Conservation (phyloP, 495 filamentous ascomycete species). For the Neurospora sp. region DNA sequence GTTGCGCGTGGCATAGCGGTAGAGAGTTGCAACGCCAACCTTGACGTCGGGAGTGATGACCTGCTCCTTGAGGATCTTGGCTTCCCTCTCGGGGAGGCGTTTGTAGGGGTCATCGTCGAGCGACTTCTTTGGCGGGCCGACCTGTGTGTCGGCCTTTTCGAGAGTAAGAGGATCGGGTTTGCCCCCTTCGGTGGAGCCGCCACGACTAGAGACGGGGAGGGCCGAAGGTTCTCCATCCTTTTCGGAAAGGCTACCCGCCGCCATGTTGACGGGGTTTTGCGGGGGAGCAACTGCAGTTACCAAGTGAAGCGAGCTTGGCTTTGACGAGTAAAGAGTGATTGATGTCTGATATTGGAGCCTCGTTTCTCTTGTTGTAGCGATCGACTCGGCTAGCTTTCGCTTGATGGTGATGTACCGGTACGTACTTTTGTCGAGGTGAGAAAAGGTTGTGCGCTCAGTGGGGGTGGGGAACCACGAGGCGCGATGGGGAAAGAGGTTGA, state of each 20-base stretch:
- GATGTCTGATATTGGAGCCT: not conserved
- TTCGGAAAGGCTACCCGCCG: conserved; percentile 21
- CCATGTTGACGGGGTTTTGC: not conserved
- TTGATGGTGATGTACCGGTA: not conserved
- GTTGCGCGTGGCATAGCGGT: conserved; percentile 66
- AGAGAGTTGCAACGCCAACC: conserved; percentile 57
- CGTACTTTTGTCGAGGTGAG: not conserved
- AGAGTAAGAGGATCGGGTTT: conserved; percentile 9
- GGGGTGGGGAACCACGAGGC: not conserved
- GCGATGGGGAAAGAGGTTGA: not conserved
- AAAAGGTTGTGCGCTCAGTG: not conserved
- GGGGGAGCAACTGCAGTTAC: not conserved
- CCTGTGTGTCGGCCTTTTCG: conserved; percentile 43
- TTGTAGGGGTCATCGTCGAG: conserved; percentile 37
- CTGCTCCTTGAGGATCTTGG: conserved; percentile 58
- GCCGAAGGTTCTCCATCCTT: conserved; percentile 14
- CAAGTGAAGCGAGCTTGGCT: not conserved
- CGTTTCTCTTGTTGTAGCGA: not conserved
- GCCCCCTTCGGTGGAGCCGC: conserved; percentile 21
- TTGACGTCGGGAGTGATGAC: conserved; percentile 57
- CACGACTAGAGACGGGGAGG: conserved; percentile 23
- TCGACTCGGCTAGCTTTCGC: not conserved
- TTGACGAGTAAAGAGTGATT: not conserved
- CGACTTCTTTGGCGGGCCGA: conserved; percentile 22
- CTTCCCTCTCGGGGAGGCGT: conserved; percentile 52